These are phyloP conservation scores for Yamadazyma phyllophila DNA, from an alignment of 805 yeast species.

Conservation along the genomic window DNA sequence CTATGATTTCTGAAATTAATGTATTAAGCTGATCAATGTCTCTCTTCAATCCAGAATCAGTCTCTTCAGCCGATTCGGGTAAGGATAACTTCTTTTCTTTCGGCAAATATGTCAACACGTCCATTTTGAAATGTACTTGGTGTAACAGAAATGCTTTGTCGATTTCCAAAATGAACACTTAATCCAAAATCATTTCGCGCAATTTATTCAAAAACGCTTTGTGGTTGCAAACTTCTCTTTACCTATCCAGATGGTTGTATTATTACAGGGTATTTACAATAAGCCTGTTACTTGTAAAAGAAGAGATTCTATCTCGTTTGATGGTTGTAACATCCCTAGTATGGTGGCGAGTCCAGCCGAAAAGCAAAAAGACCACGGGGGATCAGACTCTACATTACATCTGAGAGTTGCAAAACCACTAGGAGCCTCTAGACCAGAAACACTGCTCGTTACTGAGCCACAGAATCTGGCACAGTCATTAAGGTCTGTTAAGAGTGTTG, in stretches of 20 bases:
- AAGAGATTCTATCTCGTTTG: not conserved
- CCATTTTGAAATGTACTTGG: not conserved
- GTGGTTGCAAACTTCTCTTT: constrained; percentile 4
- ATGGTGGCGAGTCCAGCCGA: not conserved
- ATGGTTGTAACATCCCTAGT: not conserved
- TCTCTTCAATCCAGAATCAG: constrained; percentile 28
- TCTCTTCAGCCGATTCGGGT: constrained; percentile 17
- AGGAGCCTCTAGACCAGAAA: not conserved
- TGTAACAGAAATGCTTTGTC: not conserved
- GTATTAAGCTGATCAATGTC: constrained; percentile 46
- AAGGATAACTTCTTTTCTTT: constrained; percentile 25
- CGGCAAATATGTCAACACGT: constrained; percentile 21
- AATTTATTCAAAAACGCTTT: not conserved
- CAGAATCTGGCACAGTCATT: not conserved
- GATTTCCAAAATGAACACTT: not conserved
- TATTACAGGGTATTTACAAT: not conserved
- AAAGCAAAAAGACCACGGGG: too few relatives aligned
- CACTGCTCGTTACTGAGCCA: not conserved
- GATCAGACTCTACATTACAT: not conserved
- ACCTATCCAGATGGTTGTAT: not conserved
- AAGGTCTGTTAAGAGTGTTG: constrained; percentile 1
- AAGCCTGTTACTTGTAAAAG: constrained; percentile 1
- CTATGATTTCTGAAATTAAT: constrained; percentile 36
- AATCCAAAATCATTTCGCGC: not conserved
- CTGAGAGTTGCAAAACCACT: not conserved